A percentile compares a stretch with the other conserved stretches of the same genome.
phyloP scores from a whole-genome alignment of 768 basidiomycete species.

The Collybiopsis luxurians region DNA sequence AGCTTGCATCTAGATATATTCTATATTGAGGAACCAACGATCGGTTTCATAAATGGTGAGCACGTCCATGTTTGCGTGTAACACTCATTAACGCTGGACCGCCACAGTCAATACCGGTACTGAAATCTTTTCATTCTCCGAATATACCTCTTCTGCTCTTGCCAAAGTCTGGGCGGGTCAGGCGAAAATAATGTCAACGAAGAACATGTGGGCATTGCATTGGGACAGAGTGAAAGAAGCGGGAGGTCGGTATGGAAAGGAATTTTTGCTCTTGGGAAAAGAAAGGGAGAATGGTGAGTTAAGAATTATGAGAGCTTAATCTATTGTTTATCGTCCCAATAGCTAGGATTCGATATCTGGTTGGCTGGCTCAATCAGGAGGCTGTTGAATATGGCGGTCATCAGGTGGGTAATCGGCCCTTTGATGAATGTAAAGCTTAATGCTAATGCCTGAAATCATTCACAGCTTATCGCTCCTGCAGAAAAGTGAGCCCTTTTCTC shows the following conservation, averaged over 20 bases:
- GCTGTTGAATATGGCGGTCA: constrained; percentile 36
- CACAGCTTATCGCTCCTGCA: not conserved
- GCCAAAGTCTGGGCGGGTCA: constrained; percentile 36
- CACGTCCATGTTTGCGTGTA: not conserved
- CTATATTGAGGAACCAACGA: constrained; percentile 44
- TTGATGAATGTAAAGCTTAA: not conserved
- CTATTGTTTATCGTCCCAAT: too few relatives aligned
- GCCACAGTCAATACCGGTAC: constrained; percentile 35
- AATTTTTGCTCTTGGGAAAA: constrained; percentile 32
- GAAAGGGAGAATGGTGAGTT: constrained; percentile 25
- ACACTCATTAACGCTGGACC: not conserved
- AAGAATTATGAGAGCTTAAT: not conserved
- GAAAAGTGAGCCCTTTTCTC: not conserved
- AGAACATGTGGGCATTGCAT: constrained; percentile 31
- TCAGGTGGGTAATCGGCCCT: constrained; percentile 19
- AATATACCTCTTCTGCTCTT: constrained; percentile 32
- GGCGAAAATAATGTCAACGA: constrained; percentile 30
- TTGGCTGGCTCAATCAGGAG: constrained; percentile 38
- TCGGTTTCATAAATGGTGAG: constrained; percentile 36
- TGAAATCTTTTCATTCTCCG: constrained; percentile 35
- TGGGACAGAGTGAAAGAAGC: constrained; percentile 25
- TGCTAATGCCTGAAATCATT: not conserved
- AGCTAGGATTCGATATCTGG: constrained; percentile 30
- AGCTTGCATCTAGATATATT: constrained; percentile 38
- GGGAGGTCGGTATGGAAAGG: constrained; percentile 31